Evolutionary conservation across 2,329 filamentous ascomycete species (phyloP), one percentile per base, ranked within the genome.

Genomic region (Gremmenia infestans): DNA sequence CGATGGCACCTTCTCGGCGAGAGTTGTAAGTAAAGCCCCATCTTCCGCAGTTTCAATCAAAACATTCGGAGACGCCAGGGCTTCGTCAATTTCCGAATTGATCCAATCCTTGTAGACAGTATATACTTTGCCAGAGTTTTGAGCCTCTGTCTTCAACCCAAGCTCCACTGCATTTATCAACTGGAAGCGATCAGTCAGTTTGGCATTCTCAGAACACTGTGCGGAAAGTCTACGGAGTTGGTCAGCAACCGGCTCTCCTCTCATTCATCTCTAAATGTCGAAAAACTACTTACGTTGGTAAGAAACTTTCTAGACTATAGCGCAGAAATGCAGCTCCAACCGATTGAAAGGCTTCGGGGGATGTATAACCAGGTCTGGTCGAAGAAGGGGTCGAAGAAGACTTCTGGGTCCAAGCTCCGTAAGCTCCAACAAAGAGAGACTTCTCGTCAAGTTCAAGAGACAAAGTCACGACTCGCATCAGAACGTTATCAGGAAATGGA

Each of bases 51-150:
- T 53, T 28, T 37, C 48, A 12, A 51, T 42, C 8, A 32, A 7
- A 12, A 54, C 17, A 40, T 39, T 3, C 12, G 35, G 4, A 14
- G 46, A 51, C 40, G 36, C 47, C 15, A 59, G 9, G 3, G 58
- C 46, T 8, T 48, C 28, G 37, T 51, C 36, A 2, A 48, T 48
- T 39, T 61, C 40, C 6, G 15, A 40, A 4, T 49, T 25, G n/a
- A 51, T 14, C 58, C 58, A 61, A 9, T 51, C 15, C 48, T 57
- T 43, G 15, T 54, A 56, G 14, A 35, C 28, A n/a, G 35, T 37
- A 28, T 52, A 45, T 5, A n/a, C 17, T 43, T 45, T 49, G 19
- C 25, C 7, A 28, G 35, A 11, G 14, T n/a, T 35, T 28, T 52
- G 12, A 3, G 32, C 11, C 48, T 59, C 53, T n/a, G 48, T 28